These are phyloP conservation scores for Fagopyrum tataricum DNA, from an alignment of 148 eudicot genomes.

Conservation along the genomic window DNA sequence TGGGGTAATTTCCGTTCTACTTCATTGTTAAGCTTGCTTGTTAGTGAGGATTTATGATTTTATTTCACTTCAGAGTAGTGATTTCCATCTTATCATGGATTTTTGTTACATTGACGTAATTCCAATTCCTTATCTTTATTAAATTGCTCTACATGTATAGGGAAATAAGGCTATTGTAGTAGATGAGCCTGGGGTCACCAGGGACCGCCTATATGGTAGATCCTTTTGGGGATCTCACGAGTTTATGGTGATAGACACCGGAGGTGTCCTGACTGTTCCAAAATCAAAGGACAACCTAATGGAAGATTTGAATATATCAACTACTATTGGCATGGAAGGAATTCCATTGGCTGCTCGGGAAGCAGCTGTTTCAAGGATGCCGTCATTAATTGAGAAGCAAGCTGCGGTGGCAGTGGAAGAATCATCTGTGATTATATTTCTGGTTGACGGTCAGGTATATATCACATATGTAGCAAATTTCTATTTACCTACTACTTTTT, in stretches of 20 bases:
- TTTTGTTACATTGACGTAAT: background rate
- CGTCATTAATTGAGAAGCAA: slow-evolving; percentile 90
- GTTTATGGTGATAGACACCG: slow-evolving; percentile 90
- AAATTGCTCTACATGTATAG: slow-evolving; percentile 25
- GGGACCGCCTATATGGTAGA: slow-evolving; percentile 96
- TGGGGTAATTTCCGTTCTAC: slow-evolving; percentile 51
- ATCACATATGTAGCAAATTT: background rate
- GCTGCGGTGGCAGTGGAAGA: slow-evolving; percentile 89
- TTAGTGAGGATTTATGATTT: background rate
- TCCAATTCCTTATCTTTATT: background rate
- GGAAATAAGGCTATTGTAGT: slow-evolving; percentile 96
- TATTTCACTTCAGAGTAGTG: background rate
- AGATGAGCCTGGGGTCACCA: slow-evolving; percentile 96
- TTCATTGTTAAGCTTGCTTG: background rate
- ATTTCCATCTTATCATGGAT: background rate
- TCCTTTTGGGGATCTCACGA: slow-evolving; percentile 82
- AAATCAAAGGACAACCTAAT: slow-evolving; percentile 65
- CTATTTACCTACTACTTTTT: background rate
- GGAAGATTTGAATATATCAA: slow-evolving; percentile 78
- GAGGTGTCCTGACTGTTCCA: slow-evolving; percentile 79
- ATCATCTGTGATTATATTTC: slow-evolving; percentile 80
- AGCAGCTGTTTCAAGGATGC: slow-evolving; percentile 98
- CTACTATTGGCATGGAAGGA: slow-evolving; percentile 98
- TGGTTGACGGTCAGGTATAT: slow-evolving; percentile 97
- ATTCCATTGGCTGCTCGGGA: slow-evolving; percentile 79